These are phyloP conservation scores for Coniochaeta sp. DNA, from an alignment of 2,329 filamentous ascomycete species.

Conservation along the genomic window DNA sequence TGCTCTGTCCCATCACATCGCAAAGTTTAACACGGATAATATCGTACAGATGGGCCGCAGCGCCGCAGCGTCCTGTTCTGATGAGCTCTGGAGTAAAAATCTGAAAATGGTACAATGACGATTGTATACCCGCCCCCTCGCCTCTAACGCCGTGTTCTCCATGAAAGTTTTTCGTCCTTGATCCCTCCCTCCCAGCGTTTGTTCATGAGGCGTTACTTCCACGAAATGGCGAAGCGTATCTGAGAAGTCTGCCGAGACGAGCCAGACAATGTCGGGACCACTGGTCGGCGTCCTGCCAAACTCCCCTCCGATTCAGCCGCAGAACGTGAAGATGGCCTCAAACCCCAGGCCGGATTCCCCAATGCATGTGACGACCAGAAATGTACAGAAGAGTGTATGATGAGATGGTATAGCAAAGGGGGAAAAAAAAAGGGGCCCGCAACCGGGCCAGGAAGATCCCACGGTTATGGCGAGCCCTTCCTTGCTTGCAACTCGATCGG, in stretches of 20 bases:
- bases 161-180: background rate
- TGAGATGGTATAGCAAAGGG: background rate
- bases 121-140: background rate
- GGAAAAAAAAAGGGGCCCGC: background rate
- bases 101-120: background rate
- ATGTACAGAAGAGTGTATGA: background rate
- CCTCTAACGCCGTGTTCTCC: background rate
- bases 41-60: background rate
- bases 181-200: background rate
- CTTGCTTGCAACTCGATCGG: constrained; percentile 44
- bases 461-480: constrained; percentile 18
- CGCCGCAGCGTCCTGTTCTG: background rate
- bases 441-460: background rate
- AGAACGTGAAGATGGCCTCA: background rate
- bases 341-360: background rate
- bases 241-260: background rate
- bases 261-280: background rate
- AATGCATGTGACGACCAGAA: background rate
- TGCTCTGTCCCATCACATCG: background rate
- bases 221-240: background rate
- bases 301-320: background rate
- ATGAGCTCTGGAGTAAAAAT: background rate
- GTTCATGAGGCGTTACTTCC: background rate
- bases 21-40: background rate
- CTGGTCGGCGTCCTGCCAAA: background rate